A percentile compares a stretch with the other conserved stretches of the same genome.
These are phyloP conservation scores for Tuber indicum DNA, from an alignment of 495 filamentous ascomycete genomes.

Conservation along the genomic window DNA sequence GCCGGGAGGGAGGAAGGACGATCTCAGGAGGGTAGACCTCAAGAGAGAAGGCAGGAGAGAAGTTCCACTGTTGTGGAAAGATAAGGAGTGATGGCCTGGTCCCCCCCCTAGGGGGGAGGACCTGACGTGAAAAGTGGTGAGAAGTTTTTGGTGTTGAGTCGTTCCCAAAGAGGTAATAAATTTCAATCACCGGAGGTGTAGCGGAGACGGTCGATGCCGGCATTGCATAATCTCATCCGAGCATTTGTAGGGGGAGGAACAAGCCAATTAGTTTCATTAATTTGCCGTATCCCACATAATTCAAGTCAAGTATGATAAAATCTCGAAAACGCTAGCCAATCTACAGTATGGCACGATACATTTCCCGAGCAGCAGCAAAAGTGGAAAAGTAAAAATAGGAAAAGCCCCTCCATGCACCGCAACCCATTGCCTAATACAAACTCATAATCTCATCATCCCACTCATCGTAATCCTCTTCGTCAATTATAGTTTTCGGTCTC, in stretches of 20 bases:
- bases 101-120: no score
- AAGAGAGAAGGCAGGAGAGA: no score
- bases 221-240: background rate
- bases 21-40: no score
- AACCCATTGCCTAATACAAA: background rate
- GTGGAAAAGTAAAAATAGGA: background rate
- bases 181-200: no score
- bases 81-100: no score
- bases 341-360: background rate
- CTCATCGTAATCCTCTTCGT: background rate
- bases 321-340: background rate
- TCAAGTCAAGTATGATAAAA: background rate
- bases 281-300: background rate
- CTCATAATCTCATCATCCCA: constrained; percentile 5
- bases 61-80: no score
- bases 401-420: background rate
- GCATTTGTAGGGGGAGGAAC: background rate
- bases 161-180: no score
- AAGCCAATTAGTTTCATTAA: background rate
- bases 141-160: no score
- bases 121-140: no score
- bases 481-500: background rate
- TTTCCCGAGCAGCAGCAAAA: background rate
- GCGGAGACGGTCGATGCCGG: no score
- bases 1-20: no score